Evolutionary conservation across 352 stramenopile species (phyloP).

Genomic region (Proteromonas lacertae): DNA sequence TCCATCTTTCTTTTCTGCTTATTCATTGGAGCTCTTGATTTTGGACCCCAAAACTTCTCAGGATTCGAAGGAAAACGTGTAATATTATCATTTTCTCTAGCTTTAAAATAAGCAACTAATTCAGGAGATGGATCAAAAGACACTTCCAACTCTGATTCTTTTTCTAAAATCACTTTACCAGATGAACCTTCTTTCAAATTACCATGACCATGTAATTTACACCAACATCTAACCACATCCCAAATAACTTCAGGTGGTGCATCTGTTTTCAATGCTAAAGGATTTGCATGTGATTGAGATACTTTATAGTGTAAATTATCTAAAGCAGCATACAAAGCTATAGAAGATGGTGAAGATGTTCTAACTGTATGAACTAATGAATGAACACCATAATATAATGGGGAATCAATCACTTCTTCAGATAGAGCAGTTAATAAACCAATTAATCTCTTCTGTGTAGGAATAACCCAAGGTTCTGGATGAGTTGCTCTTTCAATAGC

Average conservation of each 20-base stretch:
- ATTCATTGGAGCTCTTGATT: no score
- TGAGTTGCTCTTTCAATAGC: not conserved
- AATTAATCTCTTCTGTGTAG: conserved; percentile 54
- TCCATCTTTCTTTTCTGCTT: no score
- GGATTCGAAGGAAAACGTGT: no score
- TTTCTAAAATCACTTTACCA: no score
- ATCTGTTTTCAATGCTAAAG: conserved; percentile 85
- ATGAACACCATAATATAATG: conserved; percentile 79
- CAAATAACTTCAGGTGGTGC: conserved; percentile 81
- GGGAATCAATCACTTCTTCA: conserved; percentile 68
- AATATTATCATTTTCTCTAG: no score
- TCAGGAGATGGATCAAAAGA: no score
- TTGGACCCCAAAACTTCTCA: no score
- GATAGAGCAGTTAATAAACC: conserved; percentile 67
- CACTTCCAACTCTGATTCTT: no score
- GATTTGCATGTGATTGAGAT: conserved; percentile 89
- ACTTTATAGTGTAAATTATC: conserved; percentile 74
- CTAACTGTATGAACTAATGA: conserved; percentile 58
- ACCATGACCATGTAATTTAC: no score
- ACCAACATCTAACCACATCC: no score
- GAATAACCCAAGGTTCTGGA: conserved; percentile 15
- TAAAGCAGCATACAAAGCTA: conserved; percentile 55
- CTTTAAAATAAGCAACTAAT: no score
- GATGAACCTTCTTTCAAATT: no score
- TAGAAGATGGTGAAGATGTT: conserved; percentile 56